phyloP scores from a whole-genome alignment of 2,329 filamentous ascomycete species.

The Onygenales sp. region DNA sequence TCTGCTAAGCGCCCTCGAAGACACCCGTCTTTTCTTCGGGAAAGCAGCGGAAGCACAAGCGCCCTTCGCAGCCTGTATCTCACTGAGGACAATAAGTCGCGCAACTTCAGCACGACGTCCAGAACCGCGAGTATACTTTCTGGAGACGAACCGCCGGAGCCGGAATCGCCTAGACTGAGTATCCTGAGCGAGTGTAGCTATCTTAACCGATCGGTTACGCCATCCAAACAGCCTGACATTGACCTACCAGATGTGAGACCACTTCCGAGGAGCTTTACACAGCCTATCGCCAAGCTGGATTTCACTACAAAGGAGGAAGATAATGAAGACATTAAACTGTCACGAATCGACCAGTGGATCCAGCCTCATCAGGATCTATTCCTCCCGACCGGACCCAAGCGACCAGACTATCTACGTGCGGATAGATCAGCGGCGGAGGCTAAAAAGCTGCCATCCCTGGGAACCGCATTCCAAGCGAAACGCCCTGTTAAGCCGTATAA shows the following conservation, averaged over 20 bases:
- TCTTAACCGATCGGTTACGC: conserved; percentile 23
- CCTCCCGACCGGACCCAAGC: conserved; percentile 13
- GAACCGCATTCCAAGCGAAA: conserved; percentile 17
- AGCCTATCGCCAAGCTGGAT: background rate
- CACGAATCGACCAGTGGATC: conserved; percentile 26
- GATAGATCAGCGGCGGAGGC: background rate
- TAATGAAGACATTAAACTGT: conserved; percentile 12
- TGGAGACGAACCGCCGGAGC: conserved; percentile 23
- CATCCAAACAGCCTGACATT: conserved; percentile 10
- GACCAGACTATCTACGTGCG: conserved; percentile 12
- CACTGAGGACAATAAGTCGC: conserved; percentile 20
- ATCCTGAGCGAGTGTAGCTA: conserved; percentile 38
- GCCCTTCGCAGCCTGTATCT: conserved; percentile 31
- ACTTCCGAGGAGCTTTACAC: conserved; percentile 13
- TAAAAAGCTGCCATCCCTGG: conserved; percentile 10
- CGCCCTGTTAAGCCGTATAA: conserved; percentile 13
- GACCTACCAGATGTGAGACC: background rate
- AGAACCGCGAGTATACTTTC: conserved; percentile 29
- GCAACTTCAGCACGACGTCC: conserved; percentile 20
- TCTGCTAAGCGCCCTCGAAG: conserved; percentile 20
- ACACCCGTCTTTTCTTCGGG: conserved; percentile 30
- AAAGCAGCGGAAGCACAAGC: conserved; percentile 26
- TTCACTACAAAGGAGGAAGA: conserved; percentile 1
- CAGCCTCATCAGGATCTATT: conserved; percentile 14
- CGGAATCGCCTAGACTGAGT: conserved; percentile 32